Conservation (phyloP, 2,329 filamentous ascomycete genomes). For the Chaetomium sp. region DNA sequence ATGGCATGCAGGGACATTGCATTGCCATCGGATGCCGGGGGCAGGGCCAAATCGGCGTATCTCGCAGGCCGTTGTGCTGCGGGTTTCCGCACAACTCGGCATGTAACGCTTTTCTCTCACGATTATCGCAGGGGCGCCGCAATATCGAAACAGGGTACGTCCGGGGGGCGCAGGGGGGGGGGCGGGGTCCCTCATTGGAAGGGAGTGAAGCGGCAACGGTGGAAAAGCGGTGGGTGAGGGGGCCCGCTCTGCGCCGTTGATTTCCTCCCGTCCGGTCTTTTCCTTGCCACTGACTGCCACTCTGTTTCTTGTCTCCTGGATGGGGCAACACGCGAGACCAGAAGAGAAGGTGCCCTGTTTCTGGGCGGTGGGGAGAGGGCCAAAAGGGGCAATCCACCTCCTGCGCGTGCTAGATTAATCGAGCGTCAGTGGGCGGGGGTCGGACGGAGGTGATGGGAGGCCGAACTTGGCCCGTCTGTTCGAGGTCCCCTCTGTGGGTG, state of each 20-base stretch:
- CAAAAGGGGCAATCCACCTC: conserved; percentile 9
- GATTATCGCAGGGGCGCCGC: not conserved
- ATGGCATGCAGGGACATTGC: not conserved
- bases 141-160: not conserved
- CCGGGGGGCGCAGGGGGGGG: no score
- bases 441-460: not conserved
- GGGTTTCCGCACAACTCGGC: conserved; percentile 6
- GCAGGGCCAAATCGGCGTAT: conserved; percentile 4
- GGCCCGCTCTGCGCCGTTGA: conserved; percentile 1
- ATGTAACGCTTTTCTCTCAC: conserved; percentile 5
- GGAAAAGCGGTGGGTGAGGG: conserved; percentile 8
- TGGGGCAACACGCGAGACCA: conserved; percentile 14
- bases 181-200: not conserved
- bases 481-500: not conserved
- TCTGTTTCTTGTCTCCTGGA: not conserved
- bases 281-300: conserved; percentile 15
- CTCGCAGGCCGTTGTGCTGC: conserved; percentile 1
- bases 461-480: conserved; percentile 6
- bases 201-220: not conserved
- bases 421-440: not conserved
- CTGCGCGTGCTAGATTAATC: conserved; percentile 11
- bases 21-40: not conserved
- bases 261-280: not conserved
- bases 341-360: conserved; percentile 18
- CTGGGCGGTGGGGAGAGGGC: conserved; percentile 5